These are phyloP conservation scores for Chrysochromulina parva DNA, from an alignment of 78 protist species.

Conservation along the genomic window DNA sequence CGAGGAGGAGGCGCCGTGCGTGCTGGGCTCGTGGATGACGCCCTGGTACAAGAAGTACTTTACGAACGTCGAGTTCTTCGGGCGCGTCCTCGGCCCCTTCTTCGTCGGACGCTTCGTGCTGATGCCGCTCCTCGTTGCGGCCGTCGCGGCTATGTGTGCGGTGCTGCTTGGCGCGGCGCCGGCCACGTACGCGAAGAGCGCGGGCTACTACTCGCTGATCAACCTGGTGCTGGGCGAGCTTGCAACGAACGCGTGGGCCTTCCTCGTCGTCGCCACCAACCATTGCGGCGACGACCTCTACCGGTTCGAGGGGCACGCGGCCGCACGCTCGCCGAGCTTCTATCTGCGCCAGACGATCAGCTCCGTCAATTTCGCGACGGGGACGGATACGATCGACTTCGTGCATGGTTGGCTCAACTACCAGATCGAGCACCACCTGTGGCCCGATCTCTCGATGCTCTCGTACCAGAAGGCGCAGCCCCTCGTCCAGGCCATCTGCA, in stretches of 20 bases:
- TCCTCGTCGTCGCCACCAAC: slow-evolving; percentile 40
- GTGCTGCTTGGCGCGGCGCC: too few species aligned
- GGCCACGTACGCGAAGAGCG: too few species aligned
- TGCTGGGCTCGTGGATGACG: too few species aligned
- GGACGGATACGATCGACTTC: slow-evolving; percentile 32
- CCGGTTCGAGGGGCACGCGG: background rate
- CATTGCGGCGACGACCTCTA: slow-evolving; percentile 48
- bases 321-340: slow-evolving; percentile 1
- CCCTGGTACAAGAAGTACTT: too few species aligned
- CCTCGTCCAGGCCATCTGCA: slow-evolving; percentile 13
- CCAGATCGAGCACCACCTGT: slow-evolving; percentile 62
- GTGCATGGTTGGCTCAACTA: slow-evolving; percentile 59
- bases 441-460: slow-evolving; percentile 46
- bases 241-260: slow-evolving; percentile 40
- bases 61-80: too few species aligned
- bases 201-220: background rate
- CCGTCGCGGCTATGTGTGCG: too few species aligned
- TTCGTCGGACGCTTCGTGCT: too few species aligned
- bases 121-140: too few species aligned
- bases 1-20: too few species aligned
- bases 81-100: too few species aligned
- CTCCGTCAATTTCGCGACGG: slow-evolving; percentile 24
- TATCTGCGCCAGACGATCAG: slow-evolving; percentile 33
- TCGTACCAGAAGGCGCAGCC: slow-evolving; percentile 33
- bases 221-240: slow-evolving; percentile 26